Evolutionary conservation across 192 early-diverging fungal genomes (phyloP).

Genomic region (Physocladia obscura): DNA sequence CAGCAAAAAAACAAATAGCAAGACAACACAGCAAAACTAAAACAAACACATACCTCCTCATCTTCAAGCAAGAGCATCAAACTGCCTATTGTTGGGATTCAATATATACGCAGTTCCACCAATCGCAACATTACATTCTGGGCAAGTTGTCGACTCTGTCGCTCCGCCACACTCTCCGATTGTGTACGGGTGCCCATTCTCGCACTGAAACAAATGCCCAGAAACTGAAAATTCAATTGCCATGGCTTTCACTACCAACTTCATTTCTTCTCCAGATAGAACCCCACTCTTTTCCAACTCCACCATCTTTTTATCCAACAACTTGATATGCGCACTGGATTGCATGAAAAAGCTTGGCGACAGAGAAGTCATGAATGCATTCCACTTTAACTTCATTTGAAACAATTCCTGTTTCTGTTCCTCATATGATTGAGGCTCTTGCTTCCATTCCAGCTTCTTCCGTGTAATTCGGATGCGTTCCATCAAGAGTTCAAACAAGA

Average conservation of each 20-base stretch:
- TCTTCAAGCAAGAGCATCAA: too few relatives aligned
- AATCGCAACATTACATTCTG: conserved; percentile 35
- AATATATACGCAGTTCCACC: conserved; percentile 35
- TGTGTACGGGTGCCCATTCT: conserved; percentile 37
- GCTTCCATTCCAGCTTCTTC: not conserved
- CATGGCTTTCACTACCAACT: conserved; percentile 35
- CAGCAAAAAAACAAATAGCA: too few relatives aligned
- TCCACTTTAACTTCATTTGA: not conserved
- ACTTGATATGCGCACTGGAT: not conserved
- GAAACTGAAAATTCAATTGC: not conserved
- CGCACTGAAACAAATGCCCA: conserved; percentile 47
- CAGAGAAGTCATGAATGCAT: not conserved
- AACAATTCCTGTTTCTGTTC: not conserved
- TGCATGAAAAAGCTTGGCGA: not conserved
- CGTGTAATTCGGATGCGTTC: not conserved
- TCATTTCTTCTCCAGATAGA: conserved; percentile 31
- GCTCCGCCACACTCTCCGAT: conserved; percentile 40
- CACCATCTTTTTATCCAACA: not conserved
- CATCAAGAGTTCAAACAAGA: not conserved
- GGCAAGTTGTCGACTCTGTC: conserved; percentile 27
- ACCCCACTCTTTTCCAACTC: not conserved
- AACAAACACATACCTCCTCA: too few relatives aligned
- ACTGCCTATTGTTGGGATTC: not conserved
- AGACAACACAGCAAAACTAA: too few relatives aligned
- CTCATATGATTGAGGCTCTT: not conserved